A percentile compares a stretch with the other conserved stretches of the same genome.
Conservation (phyloP, 1,139 yeast species). For the Yamadazyma buinensis region DNA sequence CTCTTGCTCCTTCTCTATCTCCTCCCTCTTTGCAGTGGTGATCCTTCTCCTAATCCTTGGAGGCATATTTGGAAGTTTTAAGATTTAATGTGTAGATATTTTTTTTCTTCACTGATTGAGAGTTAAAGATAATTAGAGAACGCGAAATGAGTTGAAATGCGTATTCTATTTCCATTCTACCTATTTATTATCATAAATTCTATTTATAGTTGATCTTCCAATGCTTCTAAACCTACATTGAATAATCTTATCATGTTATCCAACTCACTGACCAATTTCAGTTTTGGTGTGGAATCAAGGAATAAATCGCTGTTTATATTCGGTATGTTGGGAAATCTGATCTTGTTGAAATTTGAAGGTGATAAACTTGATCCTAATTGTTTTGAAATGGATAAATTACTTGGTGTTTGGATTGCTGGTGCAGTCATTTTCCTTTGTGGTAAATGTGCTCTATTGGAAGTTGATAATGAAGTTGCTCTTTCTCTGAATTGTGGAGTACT, state of each 20-base stretch:
- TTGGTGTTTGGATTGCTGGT: constrained; percentile 9
- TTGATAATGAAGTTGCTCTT: constrained; percentile 16
- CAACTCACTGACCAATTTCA: constrained; percentile 33
- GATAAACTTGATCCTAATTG: constrained; percentile 5
- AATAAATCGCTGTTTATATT: constrained; percentile 36
- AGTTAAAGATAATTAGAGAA: too few species aligned
- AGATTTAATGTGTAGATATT: too few species aligned
- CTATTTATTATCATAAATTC: too few species aligned
- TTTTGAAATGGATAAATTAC: constrained; percentile 15
- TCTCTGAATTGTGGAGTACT: constrained; percentile 15
- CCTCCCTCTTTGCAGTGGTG: constrained; percentile 45
- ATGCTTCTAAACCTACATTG: constrained; percentile 39
- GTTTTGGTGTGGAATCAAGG: constrained; percentile 34
- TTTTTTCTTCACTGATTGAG: too few species aligned
- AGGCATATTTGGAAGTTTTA: constrained; percentile 12
- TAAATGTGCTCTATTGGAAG: constrained; percentile 6
- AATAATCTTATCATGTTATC: constrained; percentile 39
- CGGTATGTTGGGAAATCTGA: constrained; percentile 38
- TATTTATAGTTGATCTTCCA: constrained; percentile 31
- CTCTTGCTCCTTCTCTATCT: constrained; percentile 46
- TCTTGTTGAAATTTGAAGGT: constrained; percentile 5
- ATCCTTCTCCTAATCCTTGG: constrained; percentile 46
- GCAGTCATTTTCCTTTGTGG: constrained; percentile 13
- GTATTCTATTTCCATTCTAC: constrained; percentile 8
- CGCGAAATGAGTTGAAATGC: background rate